Percentiles rank a stretch among this genome's conserved stretches.
Conservation (phyloP, 1,139 yeast genomes). For the Blastobotrys apis region DNA sequence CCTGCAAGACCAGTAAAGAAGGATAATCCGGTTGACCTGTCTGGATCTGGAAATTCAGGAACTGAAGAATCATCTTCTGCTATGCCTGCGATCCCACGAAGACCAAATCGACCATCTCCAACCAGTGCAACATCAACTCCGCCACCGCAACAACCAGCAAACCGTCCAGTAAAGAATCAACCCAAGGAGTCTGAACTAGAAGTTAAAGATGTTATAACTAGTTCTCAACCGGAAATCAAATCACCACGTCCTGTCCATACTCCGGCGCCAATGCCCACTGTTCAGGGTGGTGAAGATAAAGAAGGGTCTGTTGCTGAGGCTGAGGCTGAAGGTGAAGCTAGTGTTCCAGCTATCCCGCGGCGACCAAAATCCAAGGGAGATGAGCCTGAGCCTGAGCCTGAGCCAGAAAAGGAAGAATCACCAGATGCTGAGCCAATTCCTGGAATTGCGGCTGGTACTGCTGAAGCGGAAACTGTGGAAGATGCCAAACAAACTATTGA, state of each 20-base stretch:
- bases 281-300: not conserved
- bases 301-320: not conserved
- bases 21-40: not conserved
- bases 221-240: no score
- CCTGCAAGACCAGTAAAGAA: constrained; percentile 2
- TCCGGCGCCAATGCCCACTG: not conserved
- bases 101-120: no score
- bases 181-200: no score
- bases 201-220: no score
- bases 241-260: not conserved
- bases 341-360: not conserved
- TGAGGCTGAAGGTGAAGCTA: not conserved
- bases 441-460: not conserved
- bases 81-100: no score
- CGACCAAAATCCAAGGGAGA: not conserved
- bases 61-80: no score
- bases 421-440: not conserved
- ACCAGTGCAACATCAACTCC: no score
- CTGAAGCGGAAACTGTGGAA: constrained; percentile 3
- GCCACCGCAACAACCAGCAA: no score
- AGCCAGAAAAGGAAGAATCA: not conserved
- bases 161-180: no score
- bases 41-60: not conserved
- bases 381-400: not conserved
- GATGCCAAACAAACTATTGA: constrained; percentile 2